These are phyloP conservation scores for Blastobotrys terrestris DNA, from an alignment of 805 yeast genomes.

Conservation along the genomic window DNA sequence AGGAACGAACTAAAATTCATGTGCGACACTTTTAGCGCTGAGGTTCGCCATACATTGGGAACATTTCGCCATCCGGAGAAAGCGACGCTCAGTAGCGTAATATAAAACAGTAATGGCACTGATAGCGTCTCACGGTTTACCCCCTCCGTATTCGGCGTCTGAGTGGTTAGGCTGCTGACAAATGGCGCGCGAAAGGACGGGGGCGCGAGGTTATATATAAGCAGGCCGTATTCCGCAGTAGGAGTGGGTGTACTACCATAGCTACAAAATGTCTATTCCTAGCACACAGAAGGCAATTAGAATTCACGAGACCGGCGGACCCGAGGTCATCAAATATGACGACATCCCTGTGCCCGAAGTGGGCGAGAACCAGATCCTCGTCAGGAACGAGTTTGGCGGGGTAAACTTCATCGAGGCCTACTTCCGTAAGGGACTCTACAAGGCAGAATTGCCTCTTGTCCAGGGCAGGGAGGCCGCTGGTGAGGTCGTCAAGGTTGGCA, in stretches of 20 bases:
- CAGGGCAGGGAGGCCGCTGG: constrained; percentile 65
- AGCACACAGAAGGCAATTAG: constrained; percentile 18
- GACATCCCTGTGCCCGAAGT: constrained; percentile 57
- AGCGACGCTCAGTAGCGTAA: too few species aligned
- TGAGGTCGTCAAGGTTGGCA: constrained; percentile 59
- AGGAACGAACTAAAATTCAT: too few species aligned
- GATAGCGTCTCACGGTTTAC: too few species aligned
- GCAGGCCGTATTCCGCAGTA: too few species aligned
- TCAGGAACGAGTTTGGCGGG: constrained; percentile 74
- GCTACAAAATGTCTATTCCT: constrained; percentile 18
- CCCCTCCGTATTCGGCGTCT: too few species aligned
- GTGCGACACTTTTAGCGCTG: too few species aligned
- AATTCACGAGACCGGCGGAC: constrained; percentile 50
- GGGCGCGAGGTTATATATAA: not conserved
- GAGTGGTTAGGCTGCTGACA: too few species aligned
- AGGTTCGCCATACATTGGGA: too few species aligned
- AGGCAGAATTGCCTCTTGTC: constrained; percentile 49
- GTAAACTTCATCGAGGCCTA: constrained; percentile 78
- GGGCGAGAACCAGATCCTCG: constrained; percentile 49
- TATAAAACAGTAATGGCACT: too few species aligned
- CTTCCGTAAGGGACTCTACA: constrained; percentile 75
- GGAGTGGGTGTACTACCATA: too few species aligned
- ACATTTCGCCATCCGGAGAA: too few species aligned
- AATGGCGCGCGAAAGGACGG: not conserved
- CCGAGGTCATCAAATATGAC: constrained; percentile 53